A percentile compares a stretch with the other conserved stretches of the same genome.
phyloP scores from a whole-genome alignment of 2,329 filamentous ascomycete species.

The Hymenoscyphus occultus region DNA sequence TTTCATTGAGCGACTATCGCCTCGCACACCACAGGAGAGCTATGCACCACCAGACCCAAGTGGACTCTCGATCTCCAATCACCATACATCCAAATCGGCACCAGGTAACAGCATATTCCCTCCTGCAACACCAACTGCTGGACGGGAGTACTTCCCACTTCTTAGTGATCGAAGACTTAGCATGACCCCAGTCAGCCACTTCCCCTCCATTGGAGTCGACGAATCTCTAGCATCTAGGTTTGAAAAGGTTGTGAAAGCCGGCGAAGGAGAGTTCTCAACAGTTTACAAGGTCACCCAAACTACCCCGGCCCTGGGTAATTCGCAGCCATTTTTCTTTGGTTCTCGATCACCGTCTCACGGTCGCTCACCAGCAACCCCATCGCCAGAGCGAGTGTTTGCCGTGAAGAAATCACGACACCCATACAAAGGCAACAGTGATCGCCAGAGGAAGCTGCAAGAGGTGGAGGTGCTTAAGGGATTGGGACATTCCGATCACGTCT shows the following conservation, averaged over 20 bases:
- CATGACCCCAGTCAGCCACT: constrained; percentile 67
- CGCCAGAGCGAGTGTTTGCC: constrained; percentile 68
- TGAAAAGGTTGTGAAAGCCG: constrained; percentile 74
- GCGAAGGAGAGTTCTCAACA: constrained; percentile 88
- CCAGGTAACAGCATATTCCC: constrained; percentile 48
- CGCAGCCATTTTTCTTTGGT: constrained; percentile 39
- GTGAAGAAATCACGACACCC: constrained; percentile 90
- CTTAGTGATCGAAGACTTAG: constrained; percentile 58
- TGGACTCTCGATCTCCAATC: constrained; percentile 75
- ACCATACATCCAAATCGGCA: constrained; percentile 25
- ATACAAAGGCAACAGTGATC: constrained; percentile 74
- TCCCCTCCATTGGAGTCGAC: constrained; percentile 72
- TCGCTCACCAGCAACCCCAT: constrained; percentile 50
- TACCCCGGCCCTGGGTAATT: constrained; percentile 39
- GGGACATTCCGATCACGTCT: constrained; percentile 76
- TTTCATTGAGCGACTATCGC: constrained; percentile 52
- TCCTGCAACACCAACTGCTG: constrained; percentile 78
- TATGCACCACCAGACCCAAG: constrained; percentile 77
- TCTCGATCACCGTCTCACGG: constrained; percentile 47
- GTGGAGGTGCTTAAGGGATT: constrained; percentile 76
- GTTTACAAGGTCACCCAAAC: constrained; percentile 74
- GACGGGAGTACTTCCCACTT: constrained; percentile 51
- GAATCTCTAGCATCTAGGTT: constrained; percentile 72
- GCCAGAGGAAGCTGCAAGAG: constrained; percentile 80
- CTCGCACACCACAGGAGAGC: constrained; percentile 75